Evolutionary conservation across 768 basidiomycete genomes (phyloP), one percentile per base, ranked within the genome.

Genomic region (Dacryopinax primogenitus): DNA sequence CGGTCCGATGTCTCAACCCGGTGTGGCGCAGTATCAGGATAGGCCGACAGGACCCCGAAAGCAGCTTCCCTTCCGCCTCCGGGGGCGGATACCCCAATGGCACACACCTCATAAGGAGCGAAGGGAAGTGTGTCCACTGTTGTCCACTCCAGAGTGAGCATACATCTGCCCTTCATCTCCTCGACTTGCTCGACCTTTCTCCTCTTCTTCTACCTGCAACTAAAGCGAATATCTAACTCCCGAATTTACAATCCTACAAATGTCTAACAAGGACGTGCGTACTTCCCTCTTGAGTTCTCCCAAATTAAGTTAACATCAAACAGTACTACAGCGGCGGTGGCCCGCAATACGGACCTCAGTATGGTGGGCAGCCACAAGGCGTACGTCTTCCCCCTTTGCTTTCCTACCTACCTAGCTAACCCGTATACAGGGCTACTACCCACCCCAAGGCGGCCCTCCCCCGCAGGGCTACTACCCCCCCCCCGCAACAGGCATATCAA

Each of bases 241-340:
- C 33, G 34, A 63, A 37, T 23, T 18, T 23, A 6, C 41, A 44
- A 15, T 18, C 41, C 41, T 18, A 39, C 34, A 63, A 37, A 63
- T 63, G 51, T 58, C 51, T 11, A 58, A 58, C 51, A 58, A 58
- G 18, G 51, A 58, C 30, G 51, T 58, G 18, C 30, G 51, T 30
- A 23, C 51, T 21, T 21, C 30, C 51, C 51, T 30, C 23, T 30
- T 30, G 26, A 13, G 13, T 32, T 26, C 51, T 3, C 26, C 26
- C 26, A 32, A 3, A 11, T 30, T 21, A 32, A 30, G 26, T 18
- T 18, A 44, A 6, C 18, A 44, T 23, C 13, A 23, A 9, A 47
- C 26, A 28, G 30, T 58, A 58, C 26, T 58, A 58, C n/a, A 15
- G 7, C 51, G 51, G 51, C 51, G 51, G 51, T 18, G 51, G 51